phyloP scores from a whole-genome alignment of 495 filamentous ascomycete species.

The Penicillium roqueforti region DNA sequence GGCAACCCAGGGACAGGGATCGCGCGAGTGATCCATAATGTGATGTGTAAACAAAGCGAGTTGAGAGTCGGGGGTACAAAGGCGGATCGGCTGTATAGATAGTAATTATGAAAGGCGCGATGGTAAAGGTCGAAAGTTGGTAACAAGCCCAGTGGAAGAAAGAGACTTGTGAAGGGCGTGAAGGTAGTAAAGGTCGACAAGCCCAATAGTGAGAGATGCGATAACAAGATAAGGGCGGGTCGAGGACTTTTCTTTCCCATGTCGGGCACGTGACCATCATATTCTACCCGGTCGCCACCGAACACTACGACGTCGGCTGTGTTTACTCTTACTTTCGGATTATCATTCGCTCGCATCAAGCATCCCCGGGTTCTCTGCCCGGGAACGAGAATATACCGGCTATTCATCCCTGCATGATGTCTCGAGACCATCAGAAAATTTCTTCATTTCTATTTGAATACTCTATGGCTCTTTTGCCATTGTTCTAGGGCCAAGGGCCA shows the following conservation, averaged over 20 bases:
- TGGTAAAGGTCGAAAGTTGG: not conserved
- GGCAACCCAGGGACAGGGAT: constrained; percentile 95
- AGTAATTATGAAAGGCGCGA: not conserved
- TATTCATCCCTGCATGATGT: not conserved
- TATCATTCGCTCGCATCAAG: not conserved
- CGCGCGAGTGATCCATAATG: constrained; percentile 87
- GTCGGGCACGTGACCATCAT: not conserved
- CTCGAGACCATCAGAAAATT: not conserved
- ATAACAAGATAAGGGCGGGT: not conserved
- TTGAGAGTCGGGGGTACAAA: not conserved
- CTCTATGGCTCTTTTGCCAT: not conserved
- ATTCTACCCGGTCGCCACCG: not conserved
- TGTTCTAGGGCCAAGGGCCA: not conserved
- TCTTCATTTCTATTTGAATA: not conserved
- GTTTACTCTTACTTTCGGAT: not conserved
- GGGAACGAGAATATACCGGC: not conserved
- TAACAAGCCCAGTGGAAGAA: not conserved
- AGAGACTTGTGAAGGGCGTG: not conserved
- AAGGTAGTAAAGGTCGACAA: not conserved
- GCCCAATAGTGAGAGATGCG: not conserved
- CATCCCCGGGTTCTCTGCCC: not conserved
- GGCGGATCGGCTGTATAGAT: not conserved
- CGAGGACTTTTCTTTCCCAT: not conserved
- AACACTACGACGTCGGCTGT: not conserved
- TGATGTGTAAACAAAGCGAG: constrained; percentile 1